A percentile compares a stretch with the other conserved stretches of the same genome.
These are phyloP conservation scores for Cairneyella variabilis DNA, from an alignment of 495 filamentous ascomycete genomes.

Conservation along the genomic window DNA sequence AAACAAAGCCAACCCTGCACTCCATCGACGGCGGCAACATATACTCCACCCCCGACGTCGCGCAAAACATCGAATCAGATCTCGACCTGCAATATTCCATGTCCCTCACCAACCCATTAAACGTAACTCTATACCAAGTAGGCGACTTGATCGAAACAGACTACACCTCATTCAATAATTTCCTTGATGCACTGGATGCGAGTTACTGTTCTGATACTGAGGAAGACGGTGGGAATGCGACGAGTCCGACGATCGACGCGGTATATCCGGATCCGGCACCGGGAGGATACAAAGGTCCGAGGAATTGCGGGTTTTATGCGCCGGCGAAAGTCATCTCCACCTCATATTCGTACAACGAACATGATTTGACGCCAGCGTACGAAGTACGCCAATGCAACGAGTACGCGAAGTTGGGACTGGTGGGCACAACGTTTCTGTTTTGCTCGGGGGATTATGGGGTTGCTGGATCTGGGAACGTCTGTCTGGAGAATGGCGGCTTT, in stretches of 20 bases:
- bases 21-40: conserved; percentile 23
- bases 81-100: conserved; percentile 34
- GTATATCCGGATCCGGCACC: conserved; percentile 34
- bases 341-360: conserved; percentile 47
- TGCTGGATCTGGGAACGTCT: conserved; percentile 23
- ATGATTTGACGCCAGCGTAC: conserved; percentile 48
- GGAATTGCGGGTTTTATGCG: conserved; percentile 43
- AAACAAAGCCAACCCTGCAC: conserved; percentile 17
- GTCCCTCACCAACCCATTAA: conserved; percentile 32
- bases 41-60: neutral
- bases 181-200: conserved; percentile 39
- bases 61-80: conserved; percentile 20
- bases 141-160: conserved; percentile 28
- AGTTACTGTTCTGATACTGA: conserved; percentile 35
- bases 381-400: conserved; percentile 55
- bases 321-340: conserved; percentile 56
- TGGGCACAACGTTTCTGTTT: conserved; percentile 34
- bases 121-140: conserved; percentile 37
- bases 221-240: conserved; percentile 29
- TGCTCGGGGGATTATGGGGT: conserved; percentile 39
- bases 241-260: conserved; percentile 26
- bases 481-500: conserved; percentile 25
- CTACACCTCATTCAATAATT: conserved; percentile 35
- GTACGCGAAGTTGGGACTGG: conserved; percentile 41
- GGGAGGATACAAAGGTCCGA: conserved; percentile 34